Conservation (phyloP, 768 basidiomycete species). For the Pleurotus sapidus region DNA sequence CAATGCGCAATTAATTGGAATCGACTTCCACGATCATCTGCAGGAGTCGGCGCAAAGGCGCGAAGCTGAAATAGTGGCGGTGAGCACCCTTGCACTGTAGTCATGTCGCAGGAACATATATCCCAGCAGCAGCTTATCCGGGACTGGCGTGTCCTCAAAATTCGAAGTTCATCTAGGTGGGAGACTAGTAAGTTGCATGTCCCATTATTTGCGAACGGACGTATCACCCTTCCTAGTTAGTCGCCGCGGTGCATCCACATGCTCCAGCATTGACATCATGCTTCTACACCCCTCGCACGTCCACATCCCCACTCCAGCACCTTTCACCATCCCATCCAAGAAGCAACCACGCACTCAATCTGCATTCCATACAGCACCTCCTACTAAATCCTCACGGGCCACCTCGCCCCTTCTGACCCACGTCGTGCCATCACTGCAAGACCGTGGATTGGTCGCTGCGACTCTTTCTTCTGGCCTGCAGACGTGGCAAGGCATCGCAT, state of each 20-base stretch:
- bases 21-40: constrained; percentile 39
- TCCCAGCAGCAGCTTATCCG: constrained; percentile 44
- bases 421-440: constrained; percentile 38
- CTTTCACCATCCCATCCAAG: constrained; percentile 15
- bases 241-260: constrained; percentile 40
- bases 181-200: constrained; percentile 49
- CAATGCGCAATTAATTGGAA: constrained; percentile 30
- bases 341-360: not conserved
- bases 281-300: constrained; percentile 44
- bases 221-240: constrained; percentile 26
- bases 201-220: not conserved
- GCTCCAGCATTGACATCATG: constrained; percentile 38
- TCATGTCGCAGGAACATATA: not conserved
- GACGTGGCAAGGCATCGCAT: constrained; percentile 52
- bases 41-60: constrained; percentile 29
- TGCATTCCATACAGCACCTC: constrained; percentile 6
- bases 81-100: constrained; percentile 21
- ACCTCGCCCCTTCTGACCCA: constrained; percentile 29
- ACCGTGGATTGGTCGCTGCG: constrained; percentile 43
- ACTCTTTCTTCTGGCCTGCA: constrained; percentile 24
- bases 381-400: not conserved
- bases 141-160: constrained; percentile 39
- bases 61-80: constrained; percentile 45
- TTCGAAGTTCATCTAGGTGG: constrained; percentile 50
- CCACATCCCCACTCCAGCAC: constrained; percentile 34